These are phyloP conservation scores for Leccinum barrowsii DNA, from an alignment of 768 basidiomycete genomes.

Conservation along the genomic window DNA sequence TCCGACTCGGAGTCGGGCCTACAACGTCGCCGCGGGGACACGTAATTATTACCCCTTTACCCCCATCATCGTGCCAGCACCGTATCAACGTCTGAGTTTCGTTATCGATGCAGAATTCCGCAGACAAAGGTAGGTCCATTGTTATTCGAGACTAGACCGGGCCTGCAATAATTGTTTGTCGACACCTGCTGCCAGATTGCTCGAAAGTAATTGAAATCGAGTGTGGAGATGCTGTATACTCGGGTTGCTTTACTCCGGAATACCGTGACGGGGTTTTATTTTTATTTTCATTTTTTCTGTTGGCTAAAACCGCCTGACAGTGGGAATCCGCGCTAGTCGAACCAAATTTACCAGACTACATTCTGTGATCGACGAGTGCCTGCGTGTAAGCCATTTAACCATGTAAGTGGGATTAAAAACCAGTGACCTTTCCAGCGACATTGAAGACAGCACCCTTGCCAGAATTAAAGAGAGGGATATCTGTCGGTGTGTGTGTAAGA, in stretches of 20 bases:
- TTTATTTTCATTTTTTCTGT: too few relatives aligned
- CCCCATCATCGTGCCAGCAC: too few relatives aligned
- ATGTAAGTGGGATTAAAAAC: background rate
- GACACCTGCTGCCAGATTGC: background rate
- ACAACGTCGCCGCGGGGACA: too few relatives aligned
- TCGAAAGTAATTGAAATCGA: background rate
- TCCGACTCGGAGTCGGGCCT: too few relatives aligned
- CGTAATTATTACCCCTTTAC: too few relatives aligned
- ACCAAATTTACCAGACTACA: too few relatives aligned
- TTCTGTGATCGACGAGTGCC: constrained; percentile 41
- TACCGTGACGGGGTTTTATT: too few relatives aligned
- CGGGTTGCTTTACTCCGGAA: background rate
- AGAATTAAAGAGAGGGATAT: constrained; percentile 74
- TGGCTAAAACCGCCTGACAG: too few relatives aligned
- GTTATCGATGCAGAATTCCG: background rate
- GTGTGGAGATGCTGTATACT: background rate
- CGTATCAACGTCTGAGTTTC: too few relatives aligned
- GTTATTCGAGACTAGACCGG: background rate
- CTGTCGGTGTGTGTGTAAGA: constrained; percentile 34
- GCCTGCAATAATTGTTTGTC: background rate
- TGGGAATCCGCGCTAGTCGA: too few relatives aligned
- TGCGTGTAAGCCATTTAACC: background rate
- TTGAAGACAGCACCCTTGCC: constrained; percentile 88
- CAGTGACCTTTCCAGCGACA: constrained; percentile 64
- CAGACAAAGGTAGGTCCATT: background rate